Conservation (phyloP, 495 filamentous ascomycete genomes). For the Glarea lozoyensis region DNA sequence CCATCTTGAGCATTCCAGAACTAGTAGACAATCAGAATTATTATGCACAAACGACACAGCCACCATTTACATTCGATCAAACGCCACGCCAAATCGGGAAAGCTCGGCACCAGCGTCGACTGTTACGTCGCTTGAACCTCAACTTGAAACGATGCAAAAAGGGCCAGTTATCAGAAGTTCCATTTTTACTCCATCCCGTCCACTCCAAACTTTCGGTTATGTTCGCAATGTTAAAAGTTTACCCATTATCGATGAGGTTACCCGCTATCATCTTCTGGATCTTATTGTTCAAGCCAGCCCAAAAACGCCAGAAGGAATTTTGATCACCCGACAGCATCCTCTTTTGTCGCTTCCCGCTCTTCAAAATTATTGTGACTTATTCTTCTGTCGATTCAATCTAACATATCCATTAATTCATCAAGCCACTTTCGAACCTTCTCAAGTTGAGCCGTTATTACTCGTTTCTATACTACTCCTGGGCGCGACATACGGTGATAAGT, state of each 20-base stretch:
- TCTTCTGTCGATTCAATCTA: conserved; percentile 45
- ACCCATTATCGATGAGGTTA: conserved; percentile 28
- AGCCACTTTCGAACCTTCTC: conserved; percentile 39
- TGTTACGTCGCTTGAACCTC: no score
- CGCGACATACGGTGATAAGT: conserved; percentile 44
- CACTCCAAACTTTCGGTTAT: neutral
- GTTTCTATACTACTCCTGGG: conserved; percentile 42
- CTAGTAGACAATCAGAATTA: no score
- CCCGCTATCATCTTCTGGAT: conserved; percentile 32
- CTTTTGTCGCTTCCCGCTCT: conserved; percentile 36
- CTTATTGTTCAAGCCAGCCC: conserved; percentile 35
- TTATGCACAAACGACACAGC: no score
- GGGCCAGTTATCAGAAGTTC: no score
- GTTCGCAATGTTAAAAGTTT: conserved; percentile 2
- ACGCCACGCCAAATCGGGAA: no score
- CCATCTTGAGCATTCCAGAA: no score
- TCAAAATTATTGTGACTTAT: conserved; percentile 44
- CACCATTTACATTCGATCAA: no score
- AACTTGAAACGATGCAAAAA: no score
- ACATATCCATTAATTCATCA: conserved; percentile 46
- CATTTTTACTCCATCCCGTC: no score
- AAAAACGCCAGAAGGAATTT: conserved; percentile 29
- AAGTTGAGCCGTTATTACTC: conserved; percentile 37
- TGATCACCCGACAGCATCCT: conserved; percentile 33
- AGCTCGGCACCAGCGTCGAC: no score